Conservation (phyloP, 2,329 filamentous ascomycete genomes). For the Fusarium palustre region DNA sequence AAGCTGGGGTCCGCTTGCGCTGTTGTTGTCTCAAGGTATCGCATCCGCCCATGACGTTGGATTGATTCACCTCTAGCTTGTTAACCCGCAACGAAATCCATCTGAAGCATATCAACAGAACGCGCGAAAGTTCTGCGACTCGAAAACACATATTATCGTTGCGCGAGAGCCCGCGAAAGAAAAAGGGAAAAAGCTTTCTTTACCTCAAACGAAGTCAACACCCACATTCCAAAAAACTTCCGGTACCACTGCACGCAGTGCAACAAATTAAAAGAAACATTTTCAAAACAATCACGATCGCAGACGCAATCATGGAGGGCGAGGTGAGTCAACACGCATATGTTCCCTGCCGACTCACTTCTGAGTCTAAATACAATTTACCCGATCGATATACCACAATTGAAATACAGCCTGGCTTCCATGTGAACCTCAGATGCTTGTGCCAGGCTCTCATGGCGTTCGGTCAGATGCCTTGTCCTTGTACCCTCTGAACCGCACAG, state of each 20-base stretch:
- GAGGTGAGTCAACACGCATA: constrained; percentile 38
- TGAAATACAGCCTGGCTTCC: constrained; percentile 13
- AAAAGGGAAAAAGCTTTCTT: constrained; percentile 1
- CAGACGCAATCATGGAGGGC: constrained; percentile 41
- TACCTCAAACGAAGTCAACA: constrained; percentile 25
- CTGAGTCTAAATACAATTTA: background rate
- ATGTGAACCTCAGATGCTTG: constrained; percentile 21
- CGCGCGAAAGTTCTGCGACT: constrained; percentile 8
- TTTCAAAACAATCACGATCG: constrained; percentile 9
- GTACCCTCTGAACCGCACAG: constrained; percentile 27
- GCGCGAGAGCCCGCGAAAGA: constrained; percentile 5
- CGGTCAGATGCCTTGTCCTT: background rate
- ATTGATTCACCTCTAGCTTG: constrained; percentile 33
- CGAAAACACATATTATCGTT: constrained; percentile 1
- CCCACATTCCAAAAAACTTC: constrained; percentile 26
- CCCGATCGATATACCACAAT: background rate
- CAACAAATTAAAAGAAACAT: constrained; percentile 22
- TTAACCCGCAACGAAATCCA: constrained; percentile 37
- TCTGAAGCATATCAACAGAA: constrained; percentile 14
- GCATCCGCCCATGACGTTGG: constrained; percentile 40
- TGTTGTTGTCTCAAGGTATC: constrained; percentile 33
- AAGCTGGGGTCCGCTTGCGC: constrained; percentile 22
- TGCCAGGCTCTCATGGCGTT: constrained; percentile 20
- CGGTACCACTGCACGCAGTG: constrained; percentile 23
- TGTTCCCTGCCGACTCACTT: background rate